A percentile compares a stretch with the other conserved stretches of the same genome.
These are phyloP conservation scores for Zoysia matrella DNA, from an alignment of 202 grass and related monocot genomes.

Conservation along the genomic window DNA sequence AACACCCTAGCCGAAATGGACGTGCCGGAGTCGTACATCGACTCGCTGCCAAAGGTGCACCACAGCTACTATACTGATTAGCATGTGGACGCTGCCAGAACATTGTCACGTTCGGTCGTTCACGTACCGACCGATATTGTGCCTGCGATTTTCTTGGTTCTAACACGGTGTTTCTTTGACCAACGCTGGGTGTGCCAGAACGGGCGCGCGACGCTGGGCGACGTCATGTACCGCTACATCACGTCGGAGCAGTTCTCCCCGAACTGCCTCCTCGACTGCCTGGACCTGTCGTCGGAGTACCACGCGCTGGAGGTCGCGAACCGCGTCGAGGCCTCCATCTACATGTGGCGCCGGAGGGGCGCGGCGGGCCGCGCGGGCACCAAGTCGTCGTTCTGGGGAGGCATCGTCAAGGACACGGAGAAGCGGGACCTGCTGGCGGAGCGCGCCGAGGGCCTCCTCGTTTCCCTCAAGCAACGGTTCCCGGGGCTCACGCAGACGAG, in stretches of 20 bases:
- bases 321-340: constrained; percentile 85
- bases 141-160: neutral
- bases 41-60: constrained; percentile 73
- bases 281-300: constrained; percentile 92
- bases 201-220: constrained; percentile 72
- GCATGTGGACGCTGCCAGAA: neutral
- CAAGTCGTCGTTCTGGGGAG: constrained; percentile 80
- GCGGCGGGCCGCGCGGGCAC: constrained; percentile 32
- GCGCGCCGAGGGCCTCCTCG: constrained; percentile 78
- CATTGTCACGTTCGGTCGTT: neutral
- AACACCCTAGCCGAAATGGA: constrained; percentile 92
- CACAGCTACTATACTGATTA: too few relatives aligned
- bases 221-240: constrained; percentile 84
- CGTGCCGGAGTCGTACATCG: constrained; percentile 81
- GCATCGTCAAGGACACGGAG: constrained; percentile 80
- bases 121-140: neutral
- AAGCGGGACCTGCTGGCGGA: constrained; percentile 78
- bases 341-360: constrained; percentile 75
- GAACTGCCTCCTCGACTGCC: constrained; percentile 82
- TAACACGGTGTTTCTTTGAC: neutral
- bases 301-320: constrained; percentile 89
- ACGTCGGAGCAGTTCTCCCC: constrained; percentile 87
- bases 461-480: constrained; percentile 91
- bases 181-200: constrained; percentile 52
- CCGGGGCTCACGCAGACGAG: constrained; percentile 89